A percentile compares a stretch with the other conserved stretches of the same genome.
Evolutionary conservation across 164 flowering plant genomes (phyloP).

Genomic region (Umbellularia californica): DNA sequence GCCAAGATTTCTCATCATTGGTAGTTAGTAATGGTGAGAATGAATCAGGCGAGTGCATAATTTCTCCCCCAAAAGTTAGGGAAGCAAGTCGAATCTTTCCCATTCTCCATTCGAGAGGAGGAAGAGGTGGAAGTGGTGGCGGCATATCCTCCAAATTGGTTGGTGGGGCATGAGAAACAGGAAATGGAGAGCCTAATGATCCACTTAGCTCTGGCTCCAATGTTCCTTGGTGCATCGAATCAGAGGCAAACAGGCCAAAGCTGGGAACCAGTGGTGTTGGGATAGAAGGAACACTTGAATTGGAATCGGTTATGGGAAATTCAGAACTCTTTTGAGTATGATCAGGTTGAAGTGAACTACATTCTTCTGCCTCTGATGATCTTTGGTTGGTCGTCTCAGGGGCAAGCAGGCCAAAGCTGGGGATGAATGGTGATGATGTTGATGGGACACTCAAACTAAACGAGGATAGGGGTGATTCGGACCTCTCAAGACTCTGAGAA

Average conservation of each 20-base stretch:
- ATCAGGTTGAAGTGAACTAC: constrained; percentile 3
- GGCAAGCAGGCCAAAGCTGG: constrained; percentile 15
- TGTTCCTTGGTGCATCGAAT: constrained; percentile 8
- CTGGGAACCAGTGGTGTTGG: constrained; percentile 15
- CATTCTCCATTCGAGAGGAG: constrained; percentile 86
- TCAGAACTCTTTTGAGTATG: constrained; percentile 17
- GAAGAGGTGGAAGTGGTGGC: constrained; percentile 78
- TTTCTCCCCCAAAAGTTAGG: constrained; percentile 15
- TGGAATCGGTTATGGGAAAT: constrained; percentile 12
- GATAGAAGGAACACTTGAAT: background rate
- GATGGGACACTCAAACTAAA: constrained; percentile 3
- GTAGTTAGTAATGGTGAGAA: constrained; percentile 18
- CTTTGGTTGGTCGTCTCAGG: constrained; percentile 15
- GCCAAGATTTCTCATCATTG: constrained; percentile 17
- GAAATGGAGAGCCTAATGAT: constrained; percentile 7
- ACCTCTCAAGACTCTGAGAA: constrained; percentile 14
- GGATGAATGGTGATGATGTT: constrained; percentile 10
- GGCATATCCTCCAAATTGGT: constrained; percentile 48
- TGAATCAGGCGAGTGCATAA: constrained; percentile 8
- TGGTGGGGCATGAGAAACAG: constrained; percentile 11
- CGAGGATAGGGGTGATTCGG: constrained; percentile 14
- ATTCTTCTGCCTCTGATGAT: constrained; percentile 7
- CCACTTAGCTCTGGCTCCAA: constrained; percentile 7
- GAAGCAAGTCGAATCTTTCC: constrained; percentile 47
- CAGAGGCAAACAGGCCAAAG: constrained; percentile 18